Conservation (phyloP, 768 basidiomycete genomes). For the Pisolithus albus region DNA sequence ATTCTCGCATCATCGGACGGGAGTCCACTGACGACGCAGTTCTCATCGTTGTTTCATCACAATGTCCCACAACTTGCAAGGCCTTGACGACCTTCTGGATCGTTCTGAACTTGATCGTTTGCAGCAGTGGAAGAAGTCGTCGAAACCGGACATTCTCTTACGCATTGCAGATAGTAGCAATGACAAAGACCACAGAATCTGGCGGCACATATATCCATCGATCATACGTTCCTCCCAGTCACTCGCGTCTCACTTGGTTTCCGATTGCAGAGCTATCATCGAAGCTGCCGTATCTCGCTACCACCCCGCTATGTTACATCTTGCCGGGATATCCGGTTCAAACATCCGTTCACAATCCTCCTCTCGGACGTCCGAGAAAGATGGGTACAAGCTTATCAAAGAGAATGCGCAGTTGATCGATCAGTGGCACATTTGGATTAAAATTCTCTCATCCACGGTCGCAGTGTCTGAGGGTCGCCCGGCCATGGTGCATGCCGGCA, state of each 20-base stretch:
- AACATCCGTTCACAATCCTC: slow-evolving; percentile 30
- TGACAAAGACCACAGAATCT: slow-evolving; percentile 61
- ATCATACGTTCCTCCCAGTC: slow-evolving; percentile 55
- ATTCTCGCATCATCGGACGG: slow-evolving; percentile 33
- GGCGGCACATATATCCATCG: slow-evolving; percentile 65
- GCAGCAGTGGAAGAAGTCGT: slow-evolving; percentile 58
- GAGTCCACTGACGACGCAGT: slow-evolving; percentile 27
- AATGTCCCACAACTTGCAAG: slow-evolving; percentile 41
- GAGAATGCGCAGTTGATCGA: slow-evolving; percentile 57
- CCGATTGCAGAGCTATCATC: slow-evolving; percentile 54
- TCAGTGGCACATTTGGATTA: slow-evolving; percentile 83
- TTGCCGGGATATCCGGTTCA: slow-evolving; percentile 68
- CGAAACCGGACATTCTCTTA: slow-evolving; percentile 49
- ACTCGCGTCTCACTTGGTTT: slow-evolving; percentile 37
- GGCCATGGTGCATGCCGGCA: slow-evolving; percentile 43
- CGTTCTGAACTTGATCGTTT: slow-evolving; percentile 52
- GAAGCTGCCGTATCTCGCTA: slow-evolving; percentile 65
- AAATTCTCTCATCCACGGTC: slow-evolving; percentile 79
- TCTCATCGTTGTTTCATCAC: slow-evolving; percentile 51
- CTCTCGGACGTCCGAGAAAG: slow-evolving; percentile 42
- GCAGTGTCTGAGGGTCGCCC: slow-evolving; percentile 57
- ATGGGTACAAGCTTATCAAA: slow-evolving; percentile 43
- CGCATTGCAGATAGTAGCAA: slow-evolving; percentile 67
- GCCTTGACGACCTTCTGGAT: slow-evolving; percentile 63
- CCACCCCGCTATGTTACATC: slow-evolving; percentile 62